Conservation (phyloP, 345 rosid species). For the Dimocarpus longan region DNA sequence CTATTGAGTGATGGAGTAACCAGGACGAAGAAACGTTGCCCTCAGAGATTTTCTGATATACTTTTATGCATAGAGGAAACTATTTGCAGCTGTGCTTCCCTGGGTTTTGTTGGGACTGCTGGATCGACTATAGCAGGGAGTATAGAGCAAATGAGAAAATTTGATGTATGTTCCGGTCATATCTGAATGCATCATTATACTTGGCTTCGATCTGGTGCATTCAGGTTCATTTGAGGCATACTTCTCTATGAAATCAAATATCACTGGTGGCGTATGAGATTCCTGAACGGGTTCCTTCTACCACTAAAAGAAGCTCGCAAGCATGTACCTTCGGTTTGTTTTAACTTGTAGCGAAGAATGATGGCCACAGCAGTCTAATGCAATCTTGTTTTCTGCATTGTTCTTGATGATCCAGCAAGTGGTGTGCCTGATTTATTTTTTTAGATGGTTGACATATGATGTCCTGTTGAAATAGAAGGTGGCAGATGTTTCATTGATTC, state of each 20-base stretch:
- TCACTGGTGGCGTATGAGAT: background rate
- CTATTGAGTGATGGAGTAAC: conserved; percentile 33
- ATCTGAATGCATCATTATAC: conserved; percentile 16
- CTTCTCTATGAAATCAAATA: background rate
- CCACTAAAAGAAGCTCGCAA: background rate
- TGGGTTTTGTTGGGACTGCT: conserved; percentile 87
- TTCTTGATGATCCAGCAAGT: background rate
- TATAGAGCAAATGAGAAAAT: conserved; percentile 75
- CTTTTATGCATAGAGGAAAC: conserved; percentile 78
- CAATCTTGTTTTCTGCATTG: background rate
- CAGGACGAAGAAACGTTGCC: conserved; percentile 46
- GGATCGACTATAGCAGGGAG: conserved; percentile 92
- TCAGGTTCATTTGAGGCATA: background rate
- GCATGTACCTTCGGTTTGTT: background rate
- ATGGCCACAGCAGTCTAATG: background rate
- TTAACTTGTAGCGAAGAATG: background rate
- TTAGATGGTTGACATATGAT: background rate
- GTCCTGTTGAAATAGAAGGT: background rate
- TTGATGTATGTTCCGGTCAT: conserved; percentile 38
- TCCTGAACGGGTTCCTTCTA: background rate
- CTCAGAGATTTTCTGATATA: conserved; percentile 47
- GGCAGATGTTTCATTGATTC: background rate
- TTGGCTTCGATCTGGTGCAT: background rate
- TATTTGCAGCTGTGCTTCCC: conserved; percentile 93
- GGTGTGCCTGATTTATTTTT: background rate